Percentiles rank a stretch among this genome's conserved stretches.
phyloP scores from a whole-genome alignment of 2,329 filamentous ascomycete genomes.

The Phialemonium atrogriseum region DNA sequence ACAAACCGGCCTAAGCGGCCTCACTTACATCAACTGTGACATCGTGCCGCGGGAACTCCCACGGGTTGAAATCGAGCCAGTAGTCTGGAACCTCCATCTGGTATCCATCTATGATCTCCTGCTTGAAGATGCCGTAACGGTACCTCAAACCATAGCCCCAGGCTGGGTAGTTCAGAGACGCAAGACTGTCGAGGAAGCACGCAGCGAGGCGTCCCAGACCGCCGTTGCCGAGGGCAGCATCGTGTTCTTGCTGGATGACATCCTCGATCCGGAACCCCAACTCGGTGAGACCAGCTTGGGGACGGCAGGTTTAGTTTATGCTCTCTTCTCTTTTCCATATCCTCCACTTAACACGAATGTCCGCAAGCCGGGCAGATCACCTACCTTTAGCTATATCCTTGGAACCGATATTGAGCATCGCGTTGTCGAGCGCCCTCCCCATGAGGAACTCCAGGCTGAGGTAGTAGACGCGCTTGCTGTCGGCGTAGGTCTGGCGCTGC shows the following conservation, averaged over 20 bases:
- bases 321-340: no score
- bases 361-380: slow-evolving; percentile 14
- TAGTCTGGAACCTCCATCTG: slow-evolving; percentile 98
- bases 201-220: slow-evolving; percentile 90
- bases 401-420: slow-evolving; percentile 89
- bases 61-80: slow-evolving; percentile 98
- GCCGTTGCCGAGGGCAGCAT: slow-evolving; percentile 92
- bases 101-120: slow-evolving; percentile 96
- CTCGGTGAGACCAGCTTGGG: slow-evolving; percentile 68
- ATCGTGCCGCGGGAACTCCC: slow-evolving; percentile 95
- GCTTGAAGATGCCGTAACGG: slow-evolving; percentile 97
- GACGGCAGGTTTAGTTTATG: slow-evolving; percentile 8
- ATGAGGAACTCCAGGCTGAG: slow-evolving; percentile 96
- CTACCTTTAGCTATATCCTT: slow-evolving; percentile 77
- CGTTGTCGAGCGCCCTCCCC: slow-evolving; percentile 94
- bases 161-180: slow-evolving; percentile 87
- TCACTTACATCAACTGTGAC: slow-evolving; percentile 72
- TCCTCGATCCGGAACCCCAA: slow-evolving; percentile 97
- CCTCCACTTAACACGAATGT: neutral
- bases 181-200: slow-evolving; percentile 94
- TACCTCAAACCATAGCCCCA: slow-evolving; percentile 98
- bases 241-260: slow-evolving; percentile 87
- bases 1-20: neutral
- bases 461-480: slow-evolving; percentile 94
- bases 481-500: slow-evolving; percentile 84